Evolutionary conservation across 306 rosid species (phyloP), one percentile per base, ranked within the genome.

Genomic region (Benincasa hispida): DNA sequence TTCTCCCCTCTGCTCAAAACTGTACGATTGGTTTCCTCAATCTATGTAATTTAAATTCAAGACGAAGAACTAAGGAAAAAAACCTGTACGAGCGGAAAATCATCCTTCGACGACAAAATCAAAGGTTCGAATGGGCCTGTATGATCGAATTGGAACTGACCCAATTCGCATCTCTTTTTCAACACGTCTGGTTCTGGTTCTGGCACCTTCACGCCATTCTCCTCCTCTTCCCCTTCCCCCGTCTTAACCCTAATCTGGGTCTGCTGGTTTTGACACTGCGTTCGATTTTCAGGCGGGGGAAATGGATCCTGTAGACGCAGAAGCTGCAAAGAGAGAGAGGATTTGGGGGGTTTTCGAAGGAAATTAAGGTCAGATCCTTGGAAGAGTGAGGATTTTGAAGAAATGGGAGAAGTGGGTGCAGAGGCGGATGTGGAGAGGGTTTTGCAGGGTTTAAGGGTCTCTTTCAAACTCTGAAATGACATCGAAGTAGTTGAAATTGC

Each of bases 81-180:
- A 53, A 93, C 98, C 96, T 93, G 96, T 51, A 90, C 65, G 0
- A 83, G 30, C 0, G 92, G 94, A 82, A 77, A 6, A 50, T 93
- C 85, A 62, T 81, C 87, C 27, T 73, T 56, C 0, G 89, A 80
- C 19, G 97, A 88, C 87, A 93, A 76, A 32, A 88, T 18, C 82
- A 93, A 65, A 30, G 96, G 93, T 59, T 90, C 92, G 80, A 79
- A 86, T 41, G 90, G 89, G 74, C 98, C 96, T 7, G 90, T 88
- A 30, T 82, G 87, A 27, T 91, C 97, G 74, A 90, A 88, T 60
- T 88, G 94, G 86, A 91, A 84, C 12, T 78, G 88, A 19, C 81
- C 53, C 37, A 74, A 73, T 82, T 85, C 81, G 22, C 77, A 11
- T 59, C 76, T 80, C 41, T 63, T 78, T 61, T 63, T 79, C 65